A percentile compares a stretch with the other conserved stretches of the same genome.
phyloP scores from a whole-genome alignment of 2,329 filamentous ascomycete species.

The Botryosphaeria dothidea region DNA sequence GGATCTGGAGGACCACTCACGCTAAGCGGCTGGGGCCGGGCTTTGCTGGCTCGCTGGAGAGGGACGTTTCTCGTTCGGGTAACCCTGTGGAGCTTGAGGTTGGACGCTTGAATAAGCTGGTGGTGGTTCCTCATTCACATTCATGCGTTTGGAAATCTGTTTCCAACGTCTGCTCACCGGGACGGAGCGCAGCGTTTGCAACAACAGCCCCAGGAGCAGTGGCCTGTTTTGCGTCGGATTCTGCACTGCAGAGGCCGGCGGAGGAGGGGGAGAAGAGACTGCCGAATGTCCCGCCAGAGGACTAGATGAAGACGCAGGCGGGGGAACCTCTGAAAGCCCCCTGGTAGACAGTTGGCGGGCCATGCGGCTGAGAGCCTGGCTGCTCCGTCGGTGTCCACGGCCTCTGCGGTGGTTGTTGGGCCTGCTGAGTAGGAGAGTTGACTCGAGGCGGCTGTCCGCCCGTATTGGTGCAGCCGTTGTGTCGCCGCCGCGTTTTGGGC shows the following conservation, averaged over 20 bases:
- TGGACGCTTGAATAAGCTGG: conserved; percentile 88
- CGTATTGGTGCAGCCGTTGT: conserved; percentile 78
- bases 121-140: conserved; percentile 79
- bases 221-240: conserved; percentile 43
- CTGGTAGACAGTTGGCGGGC: conserved; percentile 89
- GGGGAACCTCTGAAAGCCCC: conserved; percentile 70
- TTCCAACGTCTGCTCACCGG: conserved; percentile 67
- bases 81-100: conserved; percentile 52
- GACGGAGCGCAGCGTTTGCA: neutral
- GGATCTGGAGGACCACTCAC: conserved; percentile 38
- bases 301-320: conserved; percentile 18
- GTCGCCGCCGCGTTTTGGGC: conserved; percentile 78
- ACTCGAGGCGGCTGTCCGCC: conserved; percentile 45
- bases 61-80: conserved; percentile 76
- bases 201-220: conserved; percentile 27
- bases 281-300: conserved; percentile 14
- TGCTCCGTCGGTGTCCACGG: conserved; percentile 96
- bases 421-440: conserved; percentile 44
- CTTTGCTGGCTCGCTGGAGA: conserved; percentile 39
- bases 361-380: conserved; percentile 82
- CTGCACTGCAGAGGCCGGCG: conserved; percentile 30
- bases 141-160: conserved; percentile 83
- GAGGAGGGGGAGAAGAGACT: conserved; percentile 31
- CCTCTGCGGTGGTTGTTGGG: conserved; percentile 52
- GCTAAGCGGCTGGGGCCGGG: conserved; percentile 29